Evolutionary conservation across 2,329 filamentous ascomycete genomes (phyloP), one percentile per base, ranked within the genome.

Genomic region (Pseudogymnoascus sp.): DNA sequence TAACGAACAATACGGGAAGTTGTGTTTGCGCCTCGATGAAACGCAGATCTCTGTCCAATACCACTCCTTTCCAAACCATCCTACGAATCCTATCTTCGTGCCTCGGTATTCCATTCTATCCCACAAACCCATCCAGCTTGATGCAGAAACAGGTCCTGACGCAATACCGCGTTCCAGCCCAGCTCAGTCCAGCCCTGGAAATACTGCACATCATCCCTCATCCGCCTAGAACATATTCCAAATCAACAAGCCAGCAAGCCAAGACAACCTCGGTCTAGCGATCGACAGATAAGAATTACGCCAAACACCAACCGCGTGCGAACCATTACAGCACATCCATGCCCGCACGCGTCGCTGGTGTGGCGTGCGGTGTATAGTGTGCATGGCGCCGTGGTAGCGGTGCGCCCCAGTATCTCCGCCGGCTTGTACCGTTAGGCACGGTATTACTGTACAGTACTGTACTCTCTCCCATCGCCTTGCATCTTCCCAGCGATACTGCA

Each of bases 201-300:
- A 49, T 25, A 28, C 12, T 52, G 45, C 25, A 8, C 14, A 33
- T 16, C 25, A 33, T 30, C 25, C 5, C n/a, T 19, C n/a, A 5
- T 6, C 14, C 8, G n/a, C n/a, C n/a, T 30, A 23, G 45, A 30
- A 14, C 6, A 25, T 19, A 33, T 33, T 12, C 8, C 9, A 16
- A 8, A 19, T 12, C 25, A 19, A 33, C 45, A 12, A 33, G 16
- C 45, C 25, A 33, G 33, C 5, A 7, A 55, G 9, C 45, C 45
- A 33, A 33, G 45, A 12, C 25, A 55, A 55, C 45, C 45, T 55
- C 45, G 45, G 45, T 33, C n/a, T 55, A 55, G 45, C 45, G 45
- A 55, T 33, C 45, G n/a, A 30, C 45, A 19, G 28, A 55, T 33
- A 33, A 55, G 25, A 55, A 16, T 55, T 55, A 33, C 25, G 8